Conservation (phyloP, 257 asterid genomes). For the Nicotiana noctiflora region DNA sequence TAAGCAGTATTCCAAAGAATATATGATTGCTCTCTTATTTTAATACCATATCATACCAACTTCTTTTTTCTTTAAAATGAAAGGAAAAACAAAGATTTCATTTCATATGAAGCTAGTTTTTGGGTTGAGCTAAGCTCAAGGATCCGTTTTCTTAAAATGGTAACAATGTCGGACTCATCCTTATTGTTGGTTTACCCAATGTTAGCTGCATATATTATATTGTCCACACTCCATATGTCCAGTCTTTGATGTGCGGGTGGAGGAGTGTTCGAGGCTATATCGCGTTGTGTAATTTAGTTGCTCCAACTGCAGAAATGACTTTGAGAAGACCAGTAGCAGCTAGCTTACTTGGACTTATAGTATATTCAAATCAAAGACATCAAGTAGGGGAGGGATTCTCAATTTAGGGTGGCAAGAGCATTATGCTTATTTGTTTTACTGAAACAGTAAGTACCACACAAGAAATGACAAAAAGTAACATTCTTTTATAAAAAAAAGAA, state of each 20-base stretch:
- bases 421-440: slow-evolving; percentile 3
- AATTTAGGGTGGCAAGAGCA: neutral
- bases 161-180: too few species aligned
- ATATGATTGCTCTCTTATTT: neutral
- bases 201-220: too few species aligned
- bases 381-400: neutral
- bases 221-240: too few species aligned
- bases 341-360: neutral
- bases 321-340: neutral
- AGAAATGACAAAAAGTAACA: slow-evolving; percentile 6
- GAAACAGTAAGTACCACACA: neutral
- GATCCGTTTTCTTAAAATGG: too few species aligned
- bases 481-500: slow-evolving; percentile 9
- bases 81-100: neutral
- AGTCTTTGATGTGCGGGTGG: too few species aligned
- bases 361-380: neutral
- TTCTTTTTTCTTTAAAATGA: neutral
- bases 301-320: neutral
- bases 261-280: too few species aligned
- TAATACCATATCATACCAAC: neutral
- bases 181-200: too few species aligned
- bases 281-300: neutral
- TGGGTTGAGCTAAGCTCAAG: too few species aligned
- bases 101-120: neutral
- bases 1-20: neutral